These are phyloP conservation scores for Hansfordia pulvinata DNA, from an alignment of 2,329 filamentous ascomycete genomes.

Conservation along the genomic window DNA sequence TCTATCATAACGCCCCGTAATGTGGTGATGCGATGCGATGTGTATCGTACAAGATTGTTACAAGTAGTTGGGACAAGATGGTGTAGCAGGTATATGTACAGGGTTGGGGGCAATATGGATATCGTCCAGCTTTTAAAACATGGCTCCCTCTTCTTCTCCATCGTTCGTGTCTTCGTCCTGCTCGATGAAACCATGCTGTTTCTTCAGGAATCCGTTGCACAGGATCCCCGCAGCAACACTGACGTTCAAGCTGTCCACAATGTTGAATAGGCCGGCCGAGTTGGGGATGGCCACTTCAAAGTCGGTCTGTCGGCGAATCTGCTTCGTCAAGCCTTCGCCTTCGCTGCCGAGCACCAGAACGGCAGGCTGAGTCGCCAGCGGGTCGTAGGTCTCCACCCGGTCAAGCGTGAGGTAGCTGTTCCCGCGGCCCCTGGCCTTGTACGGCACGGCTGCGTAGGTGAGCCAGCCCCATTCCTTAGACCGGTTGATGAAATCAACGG, in stretches of 20 bases:
- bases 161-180: constrained; percentile 8
- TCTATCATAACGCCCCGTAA: no score
- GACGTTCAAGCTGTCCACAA: constrained; percentile 85
- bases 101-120: no score
- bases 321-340: constrained; percentile 55
- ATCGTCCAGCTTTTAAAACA: constrained; percentile 4
- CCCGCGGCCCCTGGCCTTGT: constrained; percentile 20
- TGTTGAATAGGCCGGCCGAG: constrained; percentile 32
- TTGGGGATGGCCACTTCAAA: constrained; percentile 50
- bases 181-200: constrained; percentile 11
- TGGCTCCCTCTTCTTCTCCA: constrained; percentile 5
- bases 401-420: constrained; percentile 33
- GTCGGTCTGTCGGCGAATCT: constrained; percentile 53
- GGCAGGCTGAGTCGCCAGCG: constrained; percentile 48
- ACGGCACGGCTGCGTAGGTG: constrained; percentile 62
- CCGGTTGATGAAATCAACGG: constrained; percentile 53
- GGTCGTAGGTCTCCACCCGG: constrained; percentile 33
- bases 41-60: no score
- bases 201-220: constrained; percentile 52
- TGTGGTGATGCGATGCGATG: no score
- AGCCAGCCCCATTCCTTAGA: constrained; percentile 66
- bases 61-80: no score
- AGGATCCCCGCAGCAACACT: constrained; percentile 75
- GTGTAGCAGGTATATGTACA: no score
- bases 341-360: constrained; percentile 78